phyloP scores from a whole-genome alignment of 805 yeast species.

The Kluyveromyces aestuarii region DNA sequence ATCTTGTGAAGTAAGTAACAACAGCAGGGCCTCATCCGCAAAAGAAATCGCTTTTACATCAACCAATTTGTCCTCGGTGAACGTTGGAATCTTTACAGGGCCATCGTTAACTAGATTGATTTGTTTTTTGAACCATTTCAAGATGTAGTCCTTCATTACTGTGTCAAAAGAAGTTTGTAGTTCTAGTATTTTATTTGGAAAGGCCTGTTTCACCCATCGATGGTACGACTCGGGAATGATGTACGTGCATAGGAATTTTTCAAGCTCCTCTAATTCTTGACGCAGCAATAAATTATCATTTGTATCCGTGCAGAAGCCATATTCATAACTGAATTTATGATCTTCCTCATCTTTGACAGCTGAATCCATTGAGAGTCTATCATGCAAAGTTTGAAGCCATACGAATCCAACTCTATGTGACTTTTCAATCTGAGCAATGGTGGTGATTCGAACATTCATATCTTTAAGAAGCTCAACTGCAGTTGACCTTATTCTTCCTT shows the following conservation, averaged over 20 bases:
- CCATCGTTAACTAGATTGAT: background rate
- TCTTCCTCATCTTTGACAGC: background rate
- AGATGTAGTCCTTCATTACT: background rate
- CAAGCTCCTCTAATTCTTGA: background rate
- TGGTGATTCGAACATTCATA: background rate
- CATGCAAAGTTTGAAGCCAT: background rate
- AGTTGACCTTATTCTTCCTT: background rate
- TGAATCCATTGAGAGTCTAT: background rate
- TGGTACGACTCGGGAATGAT: background rate
- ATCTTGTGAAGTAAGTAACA: background rate
- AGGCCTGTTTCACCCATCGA: background rate
- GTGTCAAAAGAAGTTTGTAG: background rate
- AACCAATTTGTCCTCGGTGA: background rate
- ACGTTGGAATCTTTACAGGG: background rate
- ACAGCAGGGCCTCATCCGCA: background rate
- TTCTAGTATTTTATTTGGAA: background rate
- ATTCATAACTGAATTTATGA: background rate
- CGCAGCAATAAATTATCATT: background rate
- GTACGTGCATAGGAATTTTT: background rate
- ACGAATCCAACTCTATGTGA: background rate
- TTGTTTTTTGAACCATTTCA: slow-evolving; percentile 1
- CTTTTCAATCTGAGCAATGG: background rate
- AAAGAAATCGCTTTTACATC: background rate
- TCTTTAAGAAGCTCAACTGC: background rate
- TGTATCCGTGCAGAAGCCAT: background rate